Base-by-base conservation (phyloP, 1,139 yeast species). In the Groenewaldozyma sp. region DNA sequence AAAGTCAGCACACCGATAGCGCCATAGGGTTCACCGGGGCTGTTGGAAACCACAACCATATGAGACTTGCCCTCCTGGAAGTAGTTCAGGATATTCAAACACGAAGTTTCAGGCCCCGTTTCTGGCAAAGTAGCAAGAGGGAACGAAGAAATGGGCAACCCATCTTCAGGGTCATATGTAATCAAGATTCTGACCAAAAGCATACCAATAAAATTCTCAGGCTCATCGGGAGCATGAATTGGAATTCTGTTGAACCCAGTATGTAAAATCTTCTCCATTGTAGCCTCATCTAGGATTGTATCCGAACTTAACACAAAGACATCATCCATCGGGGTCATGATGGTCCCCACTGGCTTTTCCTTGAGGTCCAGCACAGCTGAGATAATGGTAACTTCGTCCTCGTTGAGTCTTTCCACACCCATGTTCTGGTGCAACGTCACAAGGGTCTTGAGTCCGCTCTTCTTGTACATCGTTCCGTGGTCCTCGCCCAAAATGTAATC, bases 51-150 rank as follows among this genome's bases (percentile, higher is more conserved):
- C 32, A 88, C 80, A 52, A 93, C 91, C 98, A 91, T 91, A 61
- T 91, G 98, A 2, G 95, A 81, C 60, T 87, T 88, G 45, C 98
- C 98, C 60, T 88, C 97, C 63, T 91, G 98, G 70, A 91, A 91
- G 62, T 88, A 91, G 61, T 91, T 91, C 54, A 91, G 71, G 49
- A 91, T 88, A 61, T 91, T 88, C 56, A 91, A 69, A 62, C 97
- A 91, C 3, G 96, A 86, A 2, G 97, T 88, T 40, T 82, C 88
- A 27, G 86, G 81, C 2, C 82, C 78, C 0, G 98, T 91, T 64
- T 91, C 97, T 0, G 98, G 98, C 37, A 91, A 71, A 0, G 97
- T 91, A 2, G 97, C 97, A 54, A 91, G 70, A 6, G 97, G 96
- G 68, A 91, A 91, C 5, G 91, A 76, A 1, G 94, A 84, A 27